Evolutionary conservation across 352 stramenopile genomes (phyloP), one percentile per base, ranked within the genome.

Genomic region (Globisporangium nunn): DNA sequence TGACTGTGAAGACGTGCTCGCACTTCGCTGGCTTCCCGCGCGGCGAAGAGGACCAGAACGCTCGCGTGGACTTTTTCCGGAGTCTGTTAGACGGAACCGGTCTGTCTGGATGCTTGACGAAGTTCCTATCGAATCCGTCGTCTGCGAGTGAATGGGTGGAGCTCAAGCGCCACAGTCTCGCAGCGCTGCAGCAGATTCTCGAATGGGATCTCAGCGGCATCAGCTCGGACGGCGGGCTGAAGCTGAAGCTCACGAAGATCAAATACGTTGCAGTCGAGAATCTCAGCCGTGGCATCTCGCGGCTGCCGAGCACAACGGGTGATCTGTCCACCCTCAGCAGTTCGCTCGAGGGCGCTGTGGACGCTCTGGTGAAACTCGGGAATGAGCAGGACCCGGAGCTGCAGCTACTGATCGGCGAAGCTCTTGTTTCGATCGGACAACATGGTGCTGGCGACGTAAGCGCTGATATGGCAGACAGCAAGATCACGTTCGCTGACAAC

Each of bases 331-430:
- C 52, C 11, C 17, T 64, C 28, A 41, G 33, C 1, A 43, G 18
- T 5, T 4, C 37, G 1, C 64, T 81, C 29, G 59, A 84, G 56
- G 52, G 45, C 6, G 52, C 59, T 4, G 6, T 83, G 28, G 55
- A 63, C 12, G 54, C 54, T 28, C 75, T 58, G 15, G 69, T 66
- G 52, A 31, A 67, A 52, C 54, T 64, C 55, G 60, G 62, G 56
- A 58, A 41, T 15, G 31, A 68, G 59, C 50, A 59, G 41, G 61
- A 75, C 28, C 52, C 62, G 0, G 74, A 88, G 47, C 59, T 89
- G 6, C 78, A 89, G 58, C 81, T 89, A 29, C 52, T 50, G 0
- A 41, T 87, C 12, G 80, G 74, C 3, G 69, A 89, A 58, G 59
- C 67, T 1, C 59, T 93, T 18, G 72, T 89, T 1, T 63, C 75